These are phyloP conservation scores for Smallanthus sonchifolius DNA, from an alignment of 129 eudicot genomes.

Conservation along the genomic window DNA sequence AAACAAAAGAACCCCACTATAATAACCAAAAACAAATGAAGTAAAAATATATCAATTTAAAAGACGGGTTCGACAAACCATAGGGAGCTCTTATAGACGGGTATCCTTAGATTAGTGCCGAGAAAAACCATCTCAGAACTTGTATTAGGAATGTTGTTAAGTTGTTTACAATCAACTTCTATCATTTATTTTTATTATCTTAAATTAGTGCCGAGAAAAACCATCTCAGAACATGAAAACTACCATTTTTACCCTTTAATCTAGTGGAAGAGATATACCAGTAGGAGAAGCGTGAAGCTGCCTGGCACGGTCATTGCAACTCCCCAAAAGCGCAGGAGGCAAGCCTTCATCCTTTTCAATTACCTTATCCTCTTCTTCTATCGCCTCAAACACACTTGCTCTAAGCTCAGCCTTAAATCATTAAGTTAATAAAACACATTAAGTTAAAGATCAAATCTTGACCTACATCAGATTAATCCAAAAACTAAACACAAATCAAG, in stretches of 20 bases:
- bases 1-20: constrained; percentile 5
- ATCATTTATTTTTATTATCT: not conserved
- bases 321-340: constrained; percentile 91
- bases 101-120: not conserved
- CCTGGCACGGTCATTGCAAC: constrained; percentile 94
- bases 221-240: not conserved
- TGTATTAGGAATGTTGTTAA: too few relatives aligned
- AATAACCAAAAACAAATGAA: not conserved
- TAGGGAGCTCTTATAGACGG: not conserved
- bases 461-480: not conserved
- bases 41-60: not conserved
- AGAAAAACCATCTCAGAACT: not conserved
- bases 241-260: not conserved
- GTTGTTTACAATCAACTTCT: not conserved
- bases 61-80: not conserved
- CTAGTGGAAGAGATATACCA: constrained; percentile 34
- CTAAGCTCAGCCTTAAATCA: constrained; percentile 78
- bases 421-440: not conserved
- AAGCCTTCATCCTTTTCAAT: constrained; percentile 75
- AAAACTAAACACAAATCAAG: not conserved
- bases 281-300: constrained; percentile 88
- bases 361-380: constrained; percentile 83
- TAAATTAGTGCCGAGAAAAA: too few relatives aligned
- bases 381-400: constrained; percentile 94
- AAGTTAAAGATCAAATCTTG: constrained; percentile 11